phyloP scores from a whole-genome alignment of 345 rosid species.

The Chamaenerion angustifolium region DNA sequence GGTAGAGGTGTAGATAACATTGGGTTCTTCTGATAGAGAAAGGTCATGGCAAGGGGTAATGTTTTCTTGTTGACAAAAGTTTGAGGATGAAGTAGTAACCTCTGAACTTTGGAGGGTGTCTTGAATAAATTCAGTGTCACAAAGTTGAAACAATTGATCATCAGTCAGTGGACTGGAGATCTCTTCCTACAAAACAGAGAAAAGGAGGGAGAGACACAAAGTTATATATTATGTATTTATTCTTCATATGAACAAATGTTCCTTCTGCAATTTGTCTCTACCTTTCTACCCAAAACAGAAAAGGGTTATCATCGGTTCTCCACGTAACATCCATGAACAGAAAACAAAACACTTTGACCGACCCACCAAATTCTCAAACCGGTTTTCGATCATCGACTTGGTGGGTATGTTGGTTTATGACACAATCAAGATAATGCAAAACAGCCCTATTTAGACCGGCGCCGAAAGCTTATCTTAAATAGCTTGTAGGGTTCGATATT shows the following conservation, averaged over 20 bases:
- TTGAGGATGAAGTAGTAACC: constrained; percentile 33
- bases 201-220: not conserved
- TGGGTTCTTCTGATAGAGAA: constrained; percentile 18
- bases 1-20: constrained; percentile 11
- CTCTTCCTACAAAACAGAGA: constrained; percentile 65
- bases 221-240: not conserved
- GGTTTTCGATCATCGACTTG: no score
- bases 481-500: no score
- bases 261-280: no score
- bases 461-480: not conserved
- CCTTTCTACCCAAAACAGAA: no score
- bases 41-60: constrained; percentile 9
- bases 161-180: constrained; percentile 59
- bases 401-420: no score
- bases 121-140: constrained; percentile 44
- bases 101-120: constrained; percentile 67
- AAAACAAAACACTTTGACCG: no score
- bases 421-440: no score
- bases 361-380: no score
- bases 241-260: no score
- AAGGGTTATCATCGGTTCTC: no score
- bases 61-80: constrained; percentile 42
- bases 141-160: constrained; percentile 42
- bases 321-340: constrained; percentile 1
- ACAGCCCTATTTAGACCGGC: no score